These are phyloP conservation scores for Phaseolus lunatus DNA, from an alignment of 306 rosid species.

Conservation along the genomic window DNA sequence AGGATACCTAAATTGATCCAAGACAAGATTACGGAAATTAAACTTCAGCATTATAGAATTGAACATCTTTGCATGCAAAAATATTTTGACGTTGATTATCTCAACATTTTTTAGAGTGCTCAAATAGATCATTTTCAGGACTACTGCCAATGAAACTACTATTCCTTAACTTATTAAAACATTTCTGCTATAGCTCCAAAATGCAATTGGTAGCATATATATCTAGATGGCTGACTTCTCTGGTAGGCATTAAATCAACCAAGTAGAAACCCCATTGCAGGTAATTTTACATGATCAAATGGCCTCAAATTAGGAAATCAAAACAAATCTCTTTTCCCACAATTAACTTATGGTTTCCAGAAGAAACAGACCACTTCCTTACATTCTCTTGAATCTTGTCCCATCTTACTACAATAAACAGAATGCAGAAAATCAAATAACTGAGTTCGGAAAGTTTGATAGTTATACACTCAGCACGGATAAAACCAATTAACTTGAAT, in stretches of 20 bases:
- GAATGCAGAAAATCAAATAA: too few relatives aligned
- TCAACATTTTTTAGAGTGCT: background rate
- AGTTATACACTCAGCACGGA: background rate
- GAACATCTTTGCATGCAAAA: background rate
- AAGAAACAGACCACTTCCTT: too few relatives aligned
- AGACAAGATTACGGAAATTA: slow-evolving; percentile 21
- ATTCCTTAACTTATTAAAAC: background rate
- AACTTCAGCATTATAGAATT: slow-evolving; percentile 11
- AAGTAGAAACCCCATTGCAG: too few relatives aligned
- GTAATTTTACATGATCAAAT: too few relatives aligned
- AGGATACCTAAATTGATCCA: slow-evolving; percentile 30
- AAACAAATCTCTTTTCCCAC: too few relatives aligned
- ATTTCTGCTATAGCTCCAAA: slow-evolving; percentile 10
- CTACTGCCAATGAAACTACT: slow-evolving; percentile 20
- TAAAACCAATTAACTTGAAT: background rate
- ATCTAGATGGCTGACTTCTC: slow-evolving; percentile 20
- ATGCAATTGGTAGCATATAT: slow-evolving; percentile 17
- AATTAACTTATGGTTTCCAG: too few relatives aligned
- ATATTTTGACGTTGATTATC: slow-evolving; percentile 35
- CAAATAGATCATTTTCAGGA: slow-evolving; percentile 30
- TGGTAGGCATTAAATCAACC: too few relatives aligned
- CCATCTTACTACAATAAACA: too few relatives aligned
- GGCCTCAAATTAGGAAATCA: too few relatives aligned
- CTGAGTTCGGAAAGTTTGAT: too few relatives aligned
- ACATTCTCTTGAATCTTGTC: too few relatives aligned